Base-by-base conservation (phyloP, 2,329 filamentous ascomycete genomes). In the Sporothrix phasma region DNA sequence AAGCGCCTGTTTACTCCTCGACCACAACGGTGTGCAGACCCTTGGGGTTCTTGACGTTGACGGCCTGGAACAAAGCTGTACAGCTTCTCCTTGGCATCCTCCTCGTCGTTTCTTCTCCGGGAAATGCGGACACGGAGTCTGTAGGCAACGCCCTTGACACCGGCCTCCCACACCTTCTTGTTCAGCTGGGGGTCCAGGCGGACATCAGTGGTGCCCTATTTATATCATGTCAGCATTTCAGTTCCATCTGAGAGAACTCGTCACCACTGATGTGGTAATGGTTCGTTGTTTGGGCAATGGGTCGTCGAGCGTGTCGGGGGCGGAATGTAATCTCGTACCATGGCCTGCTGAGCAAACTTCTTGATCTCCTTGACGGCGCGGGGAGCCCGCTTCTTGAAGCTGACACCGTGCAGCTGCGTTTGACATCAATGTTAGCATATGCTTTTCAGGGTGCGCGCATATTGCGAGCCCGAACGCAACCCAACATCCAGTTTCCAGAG, bases 81-180 rank as follows among this genome's bases (percentile, higher is more conserved):
- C 72, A 99, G 88, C 87, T 95, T 96, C 88, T 99, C 91, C 86
- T 96, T 96, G 79, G 95, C 94, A 75, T 90, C 91, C 84, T 99
- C 94, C 86, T 97, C 94, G 80, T 99, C 94, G 84, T 99, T 99
- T 87, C 94, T 91, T 88, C 96, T 95, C 82, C 94, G 91, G 77
- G 92, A 96, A 83, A 99, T 97, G 82, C 95, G 92, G 77, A 99
- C 88, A 76, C 94, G 93, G 74, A 99, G 85, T 81, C 95, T 89
- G 89, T 88, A 97, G 73, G 93, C 91, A 72, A 97, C 92, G 76
- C 94, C 95, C 90, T 97, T 99, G 85, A 99, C 88, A 80, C 94
- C 94, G 77, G 88, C 84, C 83, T 99, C 94, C 94, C 94, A 99
- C 79, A 99, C 93, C 87, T 99, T 97, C 90, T 99, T 99, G 89